Conservation (phyloP, 2,329 filamentous ascomycete genomes). For the Talaromyces funiculosus region DNA sequence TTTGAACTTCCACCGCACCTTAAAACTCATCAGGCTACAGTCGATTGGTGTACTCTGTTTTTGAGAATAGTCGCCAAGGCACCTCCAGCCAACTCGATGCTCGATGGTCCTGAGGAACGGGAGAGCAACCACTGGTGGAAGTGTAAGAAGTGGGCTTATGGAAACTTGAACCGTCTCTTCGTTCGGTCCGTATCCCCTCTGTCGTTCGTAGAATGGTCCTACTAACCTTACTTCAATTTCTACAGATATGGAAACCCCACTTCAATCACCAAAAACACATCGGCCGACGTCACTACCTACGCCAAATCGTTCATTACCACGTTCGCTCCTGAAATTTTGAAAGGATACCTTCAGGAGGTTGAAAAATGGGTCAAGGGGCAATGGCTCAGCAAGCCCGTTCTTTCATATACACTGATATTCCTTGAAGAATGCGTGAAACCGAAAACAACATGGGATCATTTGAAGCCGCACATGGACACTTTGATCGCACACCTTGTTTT, state of each 20-base stretch:
- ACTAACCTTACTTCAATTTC: neutral
- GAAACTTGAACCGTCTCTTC: conserved; percentile 92
- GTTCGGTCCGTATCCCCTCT: conserved; percentile 60
- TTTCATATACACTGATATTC: conserved; percentile 91
- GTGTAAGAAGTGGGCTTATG: conserved; percentile 99
- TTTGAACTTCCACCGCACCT: conserved; percentile 78
- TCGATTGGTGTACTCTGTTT: conserved; percentile 95
- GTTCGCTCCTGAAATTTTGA: conserved; percentile 92
- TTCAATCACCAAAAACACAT: conserved; percentile 66
- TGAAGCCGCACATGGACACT: conserved; percentile 89
- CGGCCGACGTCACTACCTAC: conserved; percentile 70
- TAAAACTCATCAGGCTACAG: conserved; percentile 73
- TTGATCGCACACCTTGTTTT: conserved; percentile 93
- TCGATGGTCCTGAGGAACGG: conserved; percentile 74
- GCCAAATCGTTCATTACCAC: conserved; percentile 86
- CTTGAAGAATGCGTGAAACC: conserved; percentile 96
- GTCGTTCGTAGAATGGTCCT: neutral
- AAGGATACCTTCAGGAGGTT: conserved; percentile 88
- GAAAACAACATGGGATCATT: conserved; percentile 91
- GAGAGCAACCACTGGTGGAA: conserved; percentile 99
- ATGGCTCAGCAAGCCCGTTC: conserved; percentile 90
- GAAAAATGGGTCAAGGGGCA: conserved; percentile 97
- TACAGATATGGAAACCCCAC: conserved; percentile 81
- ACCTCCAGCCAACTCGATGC: conserved; percentile 71
- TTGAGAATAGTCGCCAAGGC: conserved; percentile 81